Conservation (phyloP, 2,329 filamentous ascomycete species). For the Neonectria ditissima region DNA sequence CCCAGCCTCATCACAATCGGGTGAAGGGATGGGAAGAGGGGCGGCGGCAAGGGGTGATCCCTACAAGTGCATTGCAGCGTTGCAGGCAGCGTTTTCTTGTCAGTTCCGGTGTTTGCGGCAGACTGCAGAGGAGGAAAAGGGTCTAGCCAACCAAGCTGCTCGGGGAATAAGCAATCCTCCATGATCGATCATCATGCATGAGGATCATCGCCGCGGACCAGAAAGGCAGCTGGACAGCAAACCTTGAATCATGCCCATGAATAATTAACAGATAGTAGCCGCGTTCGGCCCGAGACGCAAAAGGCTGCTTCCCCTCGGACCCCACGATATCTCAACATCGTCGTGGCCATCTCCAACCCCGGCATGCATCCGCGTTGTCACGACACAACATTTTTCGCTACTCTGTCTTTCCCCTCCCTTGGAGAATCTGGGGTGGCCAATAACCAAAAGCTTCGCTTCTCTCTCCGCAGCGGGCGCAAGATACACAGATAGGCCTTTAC, state of each 20-base stretch:
- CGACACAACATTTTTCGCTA: background rate
- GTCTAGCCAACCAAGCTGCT: background rate
- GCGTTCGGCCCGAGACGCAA: background rate
- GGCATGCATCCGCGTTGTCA: background rate
- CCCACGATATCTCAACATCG: background rate
- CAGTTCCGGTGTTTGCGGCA: background rate
- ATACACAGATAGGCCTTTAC: background rate
- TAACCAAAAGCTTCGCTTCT: background rate
- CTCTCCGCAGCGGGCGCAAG: constrained; percentile 1
- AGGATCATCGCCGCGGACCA: background rate
- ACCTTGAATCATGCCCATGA: constrained; percentile 14
- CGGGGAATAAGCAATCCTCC: constrained; percentile 3
- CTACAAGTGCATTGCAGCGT: background rate
- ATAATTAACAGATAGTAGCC: constrained; percentile 1
- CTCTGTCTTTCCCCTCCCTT: background rate
- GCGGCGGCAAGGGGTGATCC: background rate
- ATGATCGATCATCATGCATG: constrained; percentile 3
- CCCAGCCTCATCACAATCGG: constrained; percentile 8
- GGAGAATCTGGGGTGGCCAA: constrained; percentile 3
- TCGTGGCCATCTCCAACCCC: background rate
- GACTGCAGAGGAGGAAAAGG: background rate
- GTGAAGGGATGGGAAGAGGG: background rate
- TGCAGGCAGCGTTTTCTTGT: background rate
- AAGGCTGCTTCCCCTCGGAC: background rate
- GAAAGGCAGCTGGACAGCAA: background rate